phyloP scores from a whole-genome alignment of 2,329 filamentous ascomycete species.

The Sporothrix protearum region DNA sequence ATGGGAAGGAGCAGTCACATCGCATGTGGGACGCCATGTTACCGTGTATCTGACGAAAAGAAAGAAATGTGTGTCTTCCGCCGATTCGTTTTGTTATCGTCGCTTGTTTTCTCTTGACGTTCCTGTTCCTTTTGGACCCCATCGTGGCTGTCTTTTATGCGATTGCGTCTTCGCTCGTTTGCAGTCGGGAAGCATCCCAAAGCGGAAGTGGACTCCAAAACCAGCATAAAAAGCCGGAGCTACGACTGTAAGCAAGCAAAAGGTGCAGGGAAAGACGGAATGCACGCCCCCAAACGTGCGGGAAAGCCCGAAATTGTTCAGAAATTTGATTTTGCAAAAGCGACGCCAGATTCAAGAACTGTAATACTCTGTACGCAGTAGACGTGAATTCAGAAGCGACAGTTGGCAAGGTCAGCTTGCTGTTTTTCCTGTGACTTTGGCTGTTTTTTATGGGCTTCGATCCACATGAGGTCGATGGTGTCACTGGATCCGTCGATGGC shows the following conservation, averaged over 20 bases:
- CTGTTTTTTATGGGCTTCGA: background rate
- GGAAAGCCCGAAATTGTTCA: background rate
- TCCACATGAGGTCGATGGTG: conserved; percentile 27
- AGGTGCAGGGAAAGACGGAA: background rate
- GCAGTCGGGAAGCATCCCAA: conserved; percentile 14
- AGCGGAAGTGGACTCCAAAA: background rate
- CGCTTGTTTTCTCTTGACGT: background rate
- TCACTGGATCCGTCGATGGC: conserved; percentile 28
- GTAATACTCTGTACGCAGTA: too few relatives aligned
- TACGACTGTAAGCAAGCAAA: background rate
- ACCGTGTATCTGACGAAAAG: background rate
- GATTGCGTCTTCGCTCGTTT: background rate
- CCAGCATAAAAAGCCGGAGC: conserved; percentile 9
- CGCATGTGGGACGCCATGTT: background rate
- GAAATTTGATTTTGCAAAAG: background rate
- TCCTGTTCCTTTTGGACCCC: background rate
- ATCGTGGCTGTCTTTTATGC: background rate
- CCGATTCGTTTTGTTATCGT: background rate
- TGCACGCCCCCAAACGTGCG: background rate
- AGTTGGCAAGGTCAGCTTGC: background rate
- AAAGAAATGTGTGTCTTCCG: background rate
- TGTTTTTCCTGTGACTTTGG: background rate
- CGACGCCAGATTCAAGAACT: too few relatives aligned
- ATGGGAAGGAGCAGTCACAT: background rate
- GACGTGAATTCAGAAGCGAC: background rate